phyloP scores from a whole-genome alignment of 1,284 basidiomycete genomes.

The Tilletia caries region DNA sequence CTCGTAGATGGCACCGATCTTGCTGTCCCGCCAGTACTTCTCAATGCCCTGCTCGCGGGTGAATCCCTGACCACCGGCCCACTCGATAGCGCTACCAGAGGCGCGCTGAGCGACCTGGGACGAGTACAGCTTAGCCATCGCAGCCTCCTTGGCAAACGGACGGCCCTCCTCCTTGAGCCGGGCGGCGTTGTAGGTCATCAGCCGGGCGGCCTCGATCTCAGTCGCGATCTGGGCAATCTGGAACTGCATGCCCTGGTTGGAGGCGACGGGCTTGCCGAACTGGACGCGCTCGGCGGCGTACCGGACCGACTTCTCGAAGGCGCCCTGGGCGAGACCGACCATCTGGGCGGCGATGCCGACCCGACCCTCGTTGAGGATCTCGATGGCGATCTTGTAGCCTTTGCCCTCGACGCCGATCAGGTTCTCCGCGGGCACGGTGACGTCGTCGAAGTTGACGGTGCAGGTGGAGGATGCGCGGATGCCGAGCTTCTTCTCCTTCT shows the following conservation, averaged over 20 bases:
- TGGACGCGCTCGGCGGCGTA: slow-evolving; percentile 92
- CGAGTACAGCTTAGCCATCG: slow-evolving; percentile 84
- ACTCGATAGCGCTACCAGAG: slow-evolving; percentile 86
- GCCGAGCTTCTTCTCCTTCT: slow-evolving; percentile 98
- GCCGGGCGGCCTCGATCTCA: slow-evolving; percentile 85
- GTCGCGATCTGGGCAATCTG: slow-evolving; percentile 81
- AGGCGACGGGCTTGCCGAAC: slow-evolving; percentile 81
- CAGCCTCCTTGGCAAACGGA: slow-evolving; percentile 85
- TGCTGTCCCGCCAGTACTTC: slow-evolving; percentile 78
- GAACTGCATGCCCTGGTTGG: slow-evolving; percentile 91
- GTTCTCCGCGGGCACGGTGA: slow-evolving; percentile 87
- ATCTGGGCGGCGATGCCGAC: slow-evolving; percentile 86
- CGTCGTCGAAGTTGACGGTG: slow-evolving; percentile 90
- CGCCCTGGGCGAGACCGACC: slow-evolving; percentile 91
- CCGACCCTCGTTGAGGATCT: slow-evolving; percentile 94
- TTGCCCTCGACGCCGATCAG: slow-evolving; percentile 87
- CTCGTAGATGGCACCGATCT: slow-evolving; percentile 76
- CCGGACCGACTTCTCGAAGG: slow-evolving; percentile 85
- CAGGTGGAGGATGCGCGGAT: slow-evolving; percentile 97
- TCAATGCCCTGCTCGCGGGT: slow-evolving; percentile 78
- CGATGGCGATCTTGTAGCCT: slow-evolving; percentile 93
- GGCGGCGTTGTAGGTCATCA: slow-evolving; percentile 95
- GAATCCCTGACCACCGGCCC: slow-evolving; percentile 93
- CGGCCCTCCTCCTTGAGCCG: slow-evolving; percentile 89
- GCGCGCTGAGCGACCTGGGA: slow-evolving; percentile 85